Evolutionary conservation across 2,329 filamentous ascomycete genomes (phyloP).

Genomic region (Clarireedia monteithiana): DNA sequence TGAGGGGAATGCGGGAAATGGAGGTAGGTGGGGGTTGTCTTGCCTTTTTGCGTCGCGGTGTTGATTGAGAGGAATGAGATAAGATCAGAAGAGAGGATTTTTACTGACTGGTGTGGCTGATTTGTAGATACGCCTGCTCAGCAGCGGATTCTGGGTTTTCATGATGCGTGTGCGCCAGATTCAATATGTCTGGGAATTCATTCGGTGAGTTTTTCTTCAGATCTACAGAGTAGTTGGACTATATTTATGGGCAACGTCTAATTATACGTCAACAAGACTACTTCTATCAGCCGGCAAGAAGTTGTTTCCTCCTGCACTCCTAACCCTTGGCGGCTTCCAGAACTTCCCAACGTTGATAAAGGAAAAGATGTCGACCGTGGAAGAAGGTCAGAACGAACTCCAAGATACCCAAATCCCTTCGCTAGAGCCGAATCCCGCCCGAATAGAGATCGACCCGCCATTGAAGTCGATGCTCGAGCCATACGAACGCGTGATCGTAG

Average conservation of each 20-base stretch:
- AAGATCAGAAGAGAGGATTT: too few relatives aligned
- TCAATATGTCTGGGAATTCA: neutral
- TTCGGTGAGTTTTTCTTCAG: neutral
- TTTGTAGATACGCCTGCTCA: neutral
- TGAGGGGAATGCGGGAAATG: neutral
- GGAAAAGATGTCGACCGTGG: conserved; percentile 19
- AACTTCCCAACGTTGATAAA: conserved; percentile 4
- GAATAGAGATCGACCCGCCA: conserved; percentile 16
- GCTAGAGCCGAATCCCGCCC: conserved; percentile 21
- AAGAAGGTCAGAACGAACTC: conserved; percentile 15
- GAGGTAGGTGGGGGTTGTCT: neutral
- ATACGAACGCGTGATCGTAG: conserved; percentile 24
- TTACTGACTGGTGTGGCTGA: neutral
- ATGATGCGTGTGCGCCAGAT: neutral
- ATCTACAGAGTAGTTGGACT: neutral
- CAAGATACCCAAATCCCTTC: conserved; percentile 21
- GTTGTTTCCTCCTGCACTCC: neutral
- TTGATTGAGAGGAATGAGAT: too few relatives aligned
- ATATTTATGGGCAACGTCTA: neutral
- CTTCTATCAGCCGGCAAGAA: neutral
- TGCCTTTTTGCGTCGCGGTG: too few relatives aligned
- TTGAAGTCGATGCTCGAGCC: conserved; percentile 21
- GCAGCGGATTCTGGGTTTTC: neutral
- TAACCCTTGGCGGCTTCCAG: conserved; percentile 2
- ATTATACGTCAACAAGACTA: neutral